phyloP scores from a whole-genome alignment of 176 grass and related monocot species.

The Phyllostachys edulis region DNA sequence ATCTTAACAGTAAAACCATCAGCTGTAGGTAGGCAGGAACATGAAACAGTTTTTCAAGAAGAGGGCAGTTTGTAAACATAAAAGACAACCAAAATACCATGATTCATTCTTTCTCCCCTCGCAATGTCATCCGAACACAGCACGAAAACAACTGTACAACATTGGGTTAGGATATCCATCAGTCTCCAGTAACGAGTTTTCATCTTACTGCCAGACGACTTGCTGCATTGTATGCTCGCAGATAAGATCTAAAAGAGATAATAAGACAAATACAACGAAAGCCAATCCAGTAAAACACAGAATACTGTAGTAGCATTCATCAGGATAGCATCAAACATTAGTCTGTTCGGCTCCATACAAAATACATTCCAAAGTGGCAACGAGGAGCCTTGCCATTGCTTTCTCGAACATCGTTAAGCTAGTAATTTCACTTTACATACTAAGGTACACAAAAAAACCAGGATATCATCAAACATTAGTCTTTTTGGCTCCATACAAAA shows the following conservation, averaged over 20 bases:
- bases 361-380: conserved; percentile 23
- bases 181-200: background rate
- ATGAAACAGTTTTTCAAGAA: background rate
- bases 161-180: background rate
- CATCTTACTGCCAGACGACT: background rate
- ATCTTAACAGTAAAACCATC: background rate
- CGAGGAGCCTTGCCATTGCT: background rate
- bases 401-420: conserved; percentile 23
- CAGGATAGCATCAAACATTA: background rate
- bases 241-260: background rate
- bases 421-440: conserved; percentile 26
- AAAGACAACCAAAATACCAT: background rate
- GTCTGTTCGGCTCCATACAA: conserved; percentile 6
- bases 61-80: background rate
- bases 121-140: background rate
- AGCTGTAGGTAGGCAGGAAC: background rate
- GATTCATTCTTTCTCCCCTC: background rate
- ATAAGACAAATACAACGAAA: background rate
- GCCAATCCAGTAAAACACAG: background rate
- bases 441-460: conserved; percentile 23
- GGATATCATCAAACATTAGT: background rate
- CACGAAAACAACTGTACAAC: background rate
- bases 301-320: background rate
- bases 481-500: conserved; percentile 11
- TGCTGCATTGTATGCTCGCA: background rate